Evolutionary conservation across 2,329 filamentous ascomycete genomes (phyloP).

Genomic region (Aureobasidium uvarum): DNA sequence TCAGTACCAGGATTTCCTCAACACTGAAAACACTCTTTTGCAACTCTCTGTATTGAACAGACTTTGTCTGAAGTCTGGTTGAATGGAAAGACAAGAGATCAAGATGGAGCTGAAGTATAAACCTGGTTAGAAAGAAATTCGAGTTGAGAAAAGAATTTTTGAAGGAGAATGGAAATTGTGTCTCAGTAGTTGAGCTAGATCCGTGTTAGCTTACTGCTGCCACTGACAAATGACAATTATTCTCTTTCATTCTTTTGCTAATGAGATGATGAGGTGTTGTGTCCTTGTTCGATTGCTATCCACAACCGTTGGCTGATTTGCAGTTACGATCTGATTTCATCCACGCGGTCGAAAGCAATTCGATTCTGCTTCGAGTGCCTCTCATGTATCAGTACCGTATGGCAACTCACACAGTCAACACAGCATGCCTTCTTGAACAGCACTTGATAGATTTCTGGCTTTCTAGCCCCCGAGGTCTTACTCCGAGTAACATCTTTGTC

Average conservation of each 20-base stretch:
- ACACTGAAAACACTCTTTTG: not conserved
- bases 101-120: not conserved
- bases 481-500: too few relatives aligned
- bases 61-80: conserved; percentile 6
- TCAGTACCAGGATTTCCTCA: conserved; percentile 5
- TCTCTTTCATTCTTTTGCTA: not conserved
- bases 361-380: too few relatives aligned
- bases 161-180: not conserved
- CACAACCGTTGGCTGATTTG: not conserved
- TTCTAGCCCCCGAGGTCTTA: too few relatives aligned
- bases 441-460: not conserved
- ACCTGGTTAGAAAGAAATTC: not conserved
- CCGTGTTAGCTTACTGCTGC: not conserved
- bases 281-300: not conserved
- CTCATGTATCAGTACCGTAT: too few relatives aligned
- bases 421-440: too few relatives aligned
- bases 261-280: not conserved
- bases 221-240: not conserved
- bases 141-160: conserved; percentile 10
- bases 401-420: too few relatives aligned
- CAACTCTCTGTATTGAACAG: not conserved
- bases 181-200: not conserved
- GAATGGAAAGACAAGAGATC: not conserved
- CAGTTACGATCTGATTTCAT: too few relatives aligned
- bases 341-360: too few relatives aligned